Percentiles rank a stretch among this genome's conserved stretches.
Evolutionary conservation across 192 early-diverging fungal genomes (phyloP).

Genomic region (Powellomyces hirtus): DNA sequence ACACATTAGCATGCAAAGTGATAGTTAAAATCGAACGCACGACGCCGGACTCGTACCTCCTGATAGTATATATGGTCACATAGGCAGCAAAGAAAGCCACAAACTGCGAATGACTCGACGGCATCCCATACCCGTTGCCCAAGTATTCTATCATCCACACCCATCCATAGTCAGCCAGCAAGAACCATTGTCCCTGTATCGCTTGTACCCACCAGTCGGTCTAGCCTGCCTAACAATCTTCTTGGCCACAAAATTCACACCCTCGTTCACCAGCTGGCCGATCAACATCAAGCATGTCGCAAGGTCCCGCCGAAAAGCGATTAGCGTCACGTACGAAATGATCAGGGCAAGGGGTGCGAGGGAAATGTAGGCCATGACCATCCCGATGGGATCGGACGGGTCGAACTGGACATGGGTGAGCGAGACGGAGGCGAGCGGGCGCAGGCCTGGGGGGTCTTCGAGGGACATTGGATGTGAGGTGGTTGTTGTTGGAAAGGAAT

Average conservation of each 20-base stretch:
- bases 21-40: constrained; percentile 3
- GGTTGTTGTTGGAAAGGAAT: too few relatives aligned
- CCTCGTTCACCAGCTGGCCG: constrained; percentile 73
- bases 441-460: constrained; percentile 15
- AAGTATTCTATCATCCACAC: constrained; percentile 58
- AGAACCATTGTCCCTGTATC: too few relatives aligned
- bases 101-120: constrained; percentile 78
- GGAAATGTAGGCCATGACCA: constrained; percentile 51
- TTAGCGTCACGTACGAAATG: constrained; percentile 64
- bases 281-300: constrained; percentile 56
- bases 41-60: constrained; percentile 36
- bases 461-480: too few relatives aligned
- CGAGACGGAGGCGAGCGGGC: constrained; percentile 49
- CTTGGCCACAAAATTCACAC: constrained; percentile 62
- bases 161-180: too few relatives aligned
- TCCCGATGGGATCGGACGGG: constrained; percentile 53
- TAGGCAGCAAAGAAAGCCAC: constrained; percentile 72
- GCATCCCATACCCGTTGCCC: constrained; percentile 81
- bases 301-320: constrained; percentile 61
- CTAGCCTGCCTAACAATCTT: constrained; percentile 56
- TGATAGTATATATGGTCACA: constrained; percentile 49
- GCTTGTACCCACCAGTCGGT: constrained; percentile 54
- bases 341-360: constrained; percentile 67
- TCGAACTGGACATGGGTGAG: constrained; percentile 73
- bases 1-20: constrained; percentile 21